phyloP scores from a whole-genome alignment of 768 basidiomycete species.

The Suillus paluster region DNA sequence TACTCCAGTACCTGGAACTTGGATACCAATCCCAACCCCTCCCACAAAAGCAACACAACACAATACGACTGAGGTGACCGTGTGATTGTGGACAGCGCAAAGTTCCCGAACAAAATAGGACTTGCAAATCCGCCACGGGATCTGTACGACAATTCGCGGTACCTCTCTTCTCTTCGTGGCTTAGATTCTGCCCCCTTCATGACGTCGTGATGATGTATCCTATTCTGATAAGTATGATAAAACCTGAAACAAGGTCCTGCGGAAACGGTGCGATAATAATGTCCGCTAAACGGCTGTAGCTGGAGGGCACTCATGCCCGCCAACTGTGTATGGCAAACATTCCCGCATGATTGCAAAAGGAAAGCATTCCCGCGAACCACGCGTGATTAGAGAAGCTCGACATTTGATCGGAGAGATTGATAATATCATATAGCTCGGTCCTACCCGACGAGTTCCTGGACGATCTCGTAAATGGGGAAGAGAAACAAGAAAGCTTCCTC shows the following conservation, averaged over 20 bases:
- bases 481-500: neutral
- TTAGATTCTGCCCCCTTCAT: neutral
- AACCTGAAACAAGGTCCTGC: neutral
- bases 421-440: neutral
- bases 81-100: neutral
- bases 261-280: neutral
- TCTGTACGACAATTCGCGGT: neutral
- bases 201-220: neutral
- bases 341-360: neutral
- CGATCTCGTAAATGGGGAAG: neutral
- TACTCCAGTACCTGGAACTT: neutral
- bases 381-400: neutral
- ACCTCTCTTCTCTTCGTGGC: neutral
- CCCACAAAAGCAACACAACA: neutral
- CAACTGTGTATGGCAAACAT: neutral
- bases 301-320: constrained; percentile 2
- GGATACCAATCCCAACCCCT: neutral
- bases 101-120: neutral
- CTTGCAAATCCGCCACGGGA: neutral
- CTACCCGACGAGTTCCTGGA: neutral
- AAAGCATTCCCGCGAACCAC: neutral
- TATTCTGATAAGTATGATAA: neutral
- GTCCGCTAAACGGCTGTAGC: too few relatives aligned
- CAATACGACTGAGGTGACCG: too few relatives aligned
- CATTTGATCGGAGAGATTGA: neutral